Evolutionary conservation across 2,329 filamentous ascomycete genomes (phyloP), one percentile per base, ranked within the genome.

Genomic region (Fusarium guadeloupense): DNA sequence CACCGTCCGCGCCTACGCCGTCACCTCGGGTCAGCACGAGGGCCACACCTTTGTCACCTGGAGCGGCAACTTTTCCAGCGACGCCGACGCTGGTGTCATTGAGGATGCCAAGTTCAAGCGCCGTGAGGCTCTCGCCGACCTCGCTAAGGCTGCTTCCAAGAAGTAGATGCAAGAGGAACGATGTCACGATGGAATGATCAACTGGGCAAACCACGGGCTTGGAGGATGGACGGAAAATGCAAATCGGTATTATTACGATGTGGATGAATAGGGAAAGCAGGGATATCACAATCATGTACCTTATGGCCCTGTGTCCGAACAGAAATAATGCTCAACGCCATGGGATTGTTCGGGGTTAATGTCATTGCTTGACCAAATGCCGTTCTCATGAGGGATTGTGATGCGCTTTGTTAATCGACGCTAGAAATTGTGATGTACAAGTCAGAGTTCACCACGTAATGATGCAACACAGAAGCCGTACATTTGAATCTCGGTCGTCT

Each of bases 101-200:
- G 85, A 89, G 75, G 89, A 91, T 71, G 89, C 88, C 69, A 89
- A 89, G 79, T 91, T 87, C 83, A 91, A 91, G 83, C 87, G 89
- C 60, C 86, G 86, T 45, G 89, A 91, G 72, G 88, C 87, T 43
- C 80, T 91, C 31, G 84, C 85, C 42, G 88, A 89, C 68, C 81
- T 91, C 33, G 86, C 84, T 54, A 81, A 81, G 68, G 80, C 76
- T 26, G 82, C 78, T 5, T 42, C 52, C 14, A 71, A 70, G 52
- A 69, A 70, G 43, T 71, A 68, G 55, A 49, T 13, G 25, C 13
- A 9, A 33, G 25, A 16, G 13, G 9, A 12, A 13, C 16, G 35
- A 37, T 28, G 41, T 19, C 39, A 23, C 14, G 49, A 19, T 25
- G 8, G 5, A 5, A 38, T 38, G 35, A 38, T n/a, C 10, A n/a